These are phyloP conservation scores for Drechslerella coelobrocha DNA, from an alignment of 2,329 filamentous ascomycete genomes.

Conservation along the genomic window DNA sequence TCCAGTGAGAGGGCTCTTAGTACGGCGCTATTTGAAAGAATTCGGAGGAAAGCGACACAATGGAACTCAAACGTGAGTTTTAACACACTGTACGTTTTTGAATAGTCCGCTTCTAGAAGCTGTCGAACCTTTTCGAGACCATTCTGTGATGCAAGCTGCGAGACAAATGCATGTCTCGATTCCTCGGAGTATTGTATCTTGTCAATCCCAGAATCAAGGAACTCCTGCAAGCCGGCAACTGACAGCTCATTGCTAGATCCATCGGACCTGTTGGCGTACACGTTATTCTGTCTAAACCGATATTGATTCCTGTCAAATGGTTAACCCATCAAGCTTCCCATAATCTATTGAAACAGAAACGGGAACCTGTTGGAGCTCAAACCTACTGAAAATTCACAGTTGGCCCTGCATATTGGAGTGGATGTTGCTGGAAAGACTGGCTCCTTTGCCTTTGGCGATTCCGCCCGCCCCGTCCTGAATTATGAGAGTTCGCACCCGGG, in stretches of 20 bases:
- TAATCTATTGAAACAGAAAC: not conserved
- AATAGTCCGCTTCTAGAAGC: conserved; percentile 26
- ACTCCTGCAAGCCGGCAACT: conserved; percentile 25
- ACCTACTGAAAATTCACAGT: conserved; percentile 12
- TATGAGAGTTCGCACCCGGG: not conserved
- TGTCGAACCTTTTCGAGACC: conserved; percentile 33
- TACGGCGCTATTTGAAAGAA: conserved; percentile 53
- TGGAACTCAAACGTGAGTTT: conserved; percentile 48
- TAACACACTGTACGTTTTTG: conserved; percentile 27
- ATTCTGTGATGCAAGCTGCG: conserved; percentile 19
- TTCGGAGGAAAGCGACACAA: conserved; percentile 53
- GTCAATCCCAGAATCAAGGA: conserved; percentile 22
- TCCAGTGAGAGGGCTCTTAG: conserved; percentile 53
- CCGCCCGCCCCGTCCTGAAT: not conserved
- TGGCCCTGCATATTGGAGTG: not conserved
- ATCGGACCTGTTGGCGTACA: conserved; percentile 1
- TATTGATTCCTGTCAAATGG: conserved; percentile 2
- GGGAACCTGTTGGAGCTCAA: too few species aligned
- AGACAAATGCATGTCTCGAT: conserved; percentile 22
- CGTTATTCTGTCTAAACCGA: conserved; percentile 20
- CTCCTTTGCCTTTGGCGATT: conserved; percentile 4
- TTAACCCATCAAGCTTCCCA: not conserved
- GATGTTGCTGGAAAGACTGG: not conserved
- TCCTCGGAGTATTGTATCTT: conserved; percentile 27
- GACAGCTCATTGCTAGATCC: conserved; percentile 13